Percentiles rank a stretch among this genome's conserved stretches.
phyloP scores from a whole-genome alignment of 106 monocot genomes.

The Alisma plantagoaquatica region DNA sequence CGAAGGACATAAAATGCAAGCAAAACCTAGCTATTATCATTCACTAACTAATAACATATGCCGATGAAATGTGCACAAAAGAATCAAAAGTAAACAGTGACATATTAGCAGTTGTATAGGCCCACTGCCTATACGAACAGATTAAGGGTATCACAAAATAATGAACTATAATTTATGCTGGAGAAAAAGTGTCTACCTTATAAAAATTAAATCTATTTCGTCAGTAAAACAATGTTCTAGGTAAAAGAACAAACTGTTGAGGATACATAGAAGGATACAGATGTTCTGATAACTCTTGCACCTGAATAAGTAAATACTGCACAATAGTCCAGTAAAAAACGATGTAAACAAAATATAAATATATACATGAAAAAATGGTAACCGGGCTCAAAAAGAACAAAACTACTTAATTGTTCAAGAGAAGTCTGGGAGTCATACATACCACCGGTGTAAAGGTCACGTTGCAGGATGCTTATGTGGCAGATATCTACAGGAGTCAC shows the following conservation, averaged over 20 bases:
- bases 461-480: neutral
- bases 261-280: constrained; percentile 97
- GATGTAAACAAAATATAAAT: constrained; percentile 12
- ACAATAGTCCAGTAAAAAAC: constrained; percentile 28
- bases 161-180: too few relatives aligned
- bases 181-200: too few relatives aligned
- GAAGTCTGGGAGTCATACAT: neutral
- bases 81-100: too few relatives aligned
- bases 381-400: neutral
- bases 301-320: constrained; percentile 38
- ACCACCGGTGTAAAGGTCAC: neutral
- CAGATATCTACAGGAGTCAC: neutral
- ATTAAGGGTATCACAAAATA: too few relatives aligned
- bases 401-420: neutral
- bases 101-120: too few relatives aligned
- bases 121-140: too few relatives aligned
- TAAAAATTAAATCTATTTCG: too few relatives aligned
- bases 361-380: neutral
- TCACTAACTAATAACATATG: too few relatives aligned
- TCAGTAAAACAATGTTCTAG: constrained; percentile 1
- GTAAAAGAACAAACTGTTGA: constrained; percentile 11
- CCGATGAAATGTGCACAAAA: too few relatives aligned
- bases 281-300: constrained; percentile 26
- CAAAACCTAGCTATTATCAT: too few relatives aligned
- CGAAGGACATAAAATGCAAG: too few relatives aligned